Percentiles rank a stretch among this genome's conserved stretches.
Conservation (phyloP, 257 asterid species). For the Penstemon eatonii region DNA sequence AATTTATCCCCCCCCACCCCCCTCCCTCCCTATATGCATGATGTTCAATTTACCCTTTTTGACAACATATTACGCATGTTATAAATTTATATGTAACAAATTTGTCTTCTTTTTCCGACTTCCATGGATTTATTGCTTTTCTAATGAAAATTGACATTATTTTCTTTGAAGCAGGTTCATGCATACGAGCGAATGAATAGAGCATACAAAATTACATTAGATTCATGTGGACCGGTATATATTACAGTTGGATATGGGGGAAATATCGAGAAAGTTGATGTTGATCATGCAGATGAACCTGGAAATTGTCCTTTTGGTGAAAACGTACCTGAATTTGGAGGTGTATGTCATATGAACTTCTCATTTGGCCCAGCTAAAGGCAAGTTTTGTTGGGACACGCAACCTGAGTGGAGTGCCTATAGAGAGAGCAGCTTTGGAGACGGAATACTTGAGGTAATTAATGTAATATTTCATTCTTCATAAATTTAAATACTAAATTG, state of each 20-base stretch:
- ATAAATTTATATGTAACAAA: too few species aligned
- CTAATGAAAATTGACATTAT: neutral
- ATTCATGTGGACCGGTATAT: constrained; percentile 78
- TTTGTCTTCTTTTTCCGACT: neutral
- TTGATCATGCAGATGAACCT: constrained; percentile 79
- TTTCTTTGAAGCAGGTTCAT: constrained; percentile 63
- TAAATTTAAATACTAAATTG: neutral
- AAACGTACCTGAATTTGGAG: constrained; percentile 68
- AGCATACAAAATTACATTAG: constrained; percentile 71
- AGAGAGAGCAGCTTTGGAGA: constrained; percentile 98
- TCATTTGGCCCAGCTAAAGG: constrained; percentile 73
- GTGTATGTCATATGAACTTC: constrained; percentile 66
- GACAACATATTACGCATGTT: too few species aligned
- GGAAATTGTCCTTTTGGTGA: constrained; percentile 71
- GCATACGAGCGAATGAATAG: constrained; percentile 87
- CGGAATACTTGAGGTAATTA: constrained; percentile 83
- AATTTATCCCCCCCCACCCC: too few species aligned
- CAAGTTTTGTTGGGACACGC: constrained; percentile 83
- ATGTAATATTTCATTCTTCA: neutral
- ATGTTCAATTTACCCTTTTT: too few species aligned
- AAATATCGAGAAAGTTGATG: constrained; percentile 72
- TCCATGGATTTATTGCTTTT: neutral
- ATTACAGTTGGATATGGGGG: constrained; percentile 93
- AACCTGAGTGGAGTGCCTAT: constrained; percentile 95
- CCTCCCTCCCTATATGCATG: too few species aligned